Evolutionary conservation across 2,329 filamentous ascomycete species (phyloP), one percentile per base, ranked within the genome.

Genomic region (Leptosphaerulina australis): DNA sequence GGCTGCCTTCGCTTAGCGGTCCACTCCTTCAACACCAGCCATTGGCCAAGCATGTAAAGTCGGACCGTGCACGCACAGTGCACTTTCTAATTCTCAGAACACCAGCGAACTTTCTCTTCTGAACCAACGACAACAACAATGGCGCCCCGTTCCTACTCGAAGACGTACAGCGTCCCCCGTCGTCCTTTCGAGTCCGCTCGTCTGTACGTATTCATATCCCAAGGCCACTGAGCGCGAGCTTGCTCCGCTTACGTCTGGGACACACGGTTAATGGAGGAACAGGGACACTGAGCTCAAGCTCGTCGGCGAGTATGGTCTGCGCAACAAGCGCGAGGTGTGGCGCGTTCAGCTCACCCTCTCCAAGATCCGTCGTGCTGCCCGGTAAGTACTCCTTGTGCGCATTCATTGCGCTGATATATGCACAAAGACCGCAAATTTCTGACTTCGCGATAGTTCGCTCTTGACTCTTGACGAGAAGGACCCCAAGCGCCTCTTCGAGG

Each of bases 251-350:
- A 97, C 78, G 92, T 96, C 93, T 89, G 84, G 86, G 84, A 85
- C 78, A 67, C 43, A 68, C 78, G 83, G 81, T 88, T 88, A 85
- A 89, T 76, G 67, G 67, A 69, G 73, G 66, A 62, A 76, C 83
- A 97, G 94, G 84, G 94, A 99, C 85, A 91, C 92, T 76, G 94
- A 99, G 85, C 83, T 99, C 81, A 99, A 99, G 90, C 88, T 94
- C 81, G 93, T 99, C 75, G 94, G 94, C 82, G 94, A 99, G 85
- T 99, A 95, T 86, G 94, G 94, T 83, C 91, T 99, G 74, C 90
- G 92, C 83, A 99, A 99, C 87, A 99, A 99, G 91, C 93, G 94
- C 85, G 94, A 99, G 86, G 94, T 99, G 77, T 99, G 94, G 94
- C 91, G 94, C 82, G 94, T 99, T 82, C 88, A 91, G 86, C 88